Base-by-base conservation (phyloP, 1,139 yeast species). In the Pichia sp. region DNA sequence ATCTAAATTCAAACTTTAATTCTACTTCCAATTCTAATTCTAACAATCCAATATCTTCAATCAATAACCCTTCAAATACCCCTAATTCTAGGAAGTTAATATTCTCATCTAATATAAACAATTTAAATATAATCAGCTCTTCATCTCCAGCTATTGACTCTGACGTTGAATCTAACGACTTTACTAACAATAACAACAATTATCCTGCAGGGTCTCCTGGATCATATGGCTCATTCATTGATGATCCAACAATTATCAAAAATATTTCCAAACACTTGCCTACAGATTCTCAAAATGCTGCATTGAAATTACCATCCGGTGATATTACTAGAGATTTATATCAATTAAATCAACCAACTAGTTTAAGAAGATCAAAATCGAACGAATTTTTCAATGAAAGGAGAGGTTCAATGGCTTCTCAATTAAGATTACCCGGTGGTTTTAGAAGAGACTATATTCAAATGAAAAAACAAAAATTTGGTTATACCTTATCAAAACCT, bases 371-470 rank as follows among this genome's bases (percentile, higher is more conserved):
- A 27, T 54, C 63, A 7, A 56, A 50, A 38, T 58, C 60, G 31
- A 40, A 46, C 9, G 56, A 54, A 24, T 38, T 51, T 8, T 49
- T 50, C 5, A 50, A 53, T 11, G 63, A 64, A 31, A 66, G 88
- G 50, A 65, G 85, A 43, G 77, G 74, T 10, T 78, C 86, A 0
- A 66, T 71, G 18, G 91, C 89, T 1, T 73, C 84, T 45, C 78
- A 78, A 1, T 61, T 83, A 33, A 78, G 82, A 50, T 80, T 83
- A 9, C 91, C 91, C 0, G 93, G 93, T 33, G 91, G 91, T 0
- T 83, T 83, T 56, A 68, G 93, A 56, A 68, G 93, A 51, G 85
- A 80, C 46, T 82, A 71, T 53, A 61, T 81, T 28, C 62, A 72
- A 25, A 49, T 13, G 59, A 66, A 48, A 62, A 51, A 50, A 30